Base-by-base conservation (phyloP, 805 yeast genomes). In the Candida quercuum region DNA sequence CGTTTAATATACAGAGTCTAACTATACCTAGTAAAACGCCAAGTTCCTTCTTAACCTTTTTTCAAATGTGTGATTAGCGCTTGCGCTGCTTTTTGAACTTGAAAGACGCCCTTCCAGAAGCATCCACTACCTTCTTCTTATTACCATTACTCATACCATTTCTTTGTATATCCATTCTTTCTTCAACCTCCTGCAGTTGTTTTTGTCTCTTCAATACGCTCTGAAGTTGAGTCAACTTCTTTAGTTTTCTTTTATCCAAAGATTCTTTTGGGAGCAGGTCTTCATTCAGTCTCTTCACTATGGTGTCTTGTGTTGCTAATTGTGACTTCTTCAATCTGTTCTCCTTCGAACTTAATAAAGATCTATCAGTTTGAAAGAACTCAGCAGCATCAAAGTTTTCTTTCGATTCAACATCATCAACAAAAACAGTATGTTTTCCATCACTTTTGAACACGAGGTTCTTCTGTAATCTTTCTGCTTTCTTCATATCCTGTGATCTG, bases 71-170 rank as follows among this genome's bases (percentile, higher is more conserved):
- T n/a, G n/a, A 9, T 47, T 49, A 67, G 44, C 69, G 64, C 61
- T 83, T 85, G 57, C 94, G 73, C 54, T 77, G 78, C 49, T 75
- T 82, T 57, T 81, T 86, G 95, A 97, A 91, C 64, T 86, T 86
- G 65, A 75, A 93, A 3, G 72, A 68, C 0, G 75, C 74, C 39
- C 74, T 72, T 4, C 98, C 98, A 24, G 76, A 71, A 13, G 71
- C 64, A 39, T 72, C 82, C 3, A 72, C 67, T 5, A 82, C 59
- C 66, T 88, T 88, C 72, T 81, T 84, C 64, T 85, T 86, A 43
- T 78, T 76, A 1, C 98, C 98, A 47, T 80, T 83, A 59, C 86
- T 86, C 95, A 91, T 87, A 38, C 88, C 71, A 54, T 89, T 95
- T 43, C 84, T 77, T 51, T 88, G 94, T 39, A 75, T 51, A 39